Percentiles rank a stretch among this genome's conserved stretches.
These are phyloP conservation scores for Saturnispora kantuleensis DNA, from an alignment of 805 yeast species.

Conservation along the genomic window DNA sequence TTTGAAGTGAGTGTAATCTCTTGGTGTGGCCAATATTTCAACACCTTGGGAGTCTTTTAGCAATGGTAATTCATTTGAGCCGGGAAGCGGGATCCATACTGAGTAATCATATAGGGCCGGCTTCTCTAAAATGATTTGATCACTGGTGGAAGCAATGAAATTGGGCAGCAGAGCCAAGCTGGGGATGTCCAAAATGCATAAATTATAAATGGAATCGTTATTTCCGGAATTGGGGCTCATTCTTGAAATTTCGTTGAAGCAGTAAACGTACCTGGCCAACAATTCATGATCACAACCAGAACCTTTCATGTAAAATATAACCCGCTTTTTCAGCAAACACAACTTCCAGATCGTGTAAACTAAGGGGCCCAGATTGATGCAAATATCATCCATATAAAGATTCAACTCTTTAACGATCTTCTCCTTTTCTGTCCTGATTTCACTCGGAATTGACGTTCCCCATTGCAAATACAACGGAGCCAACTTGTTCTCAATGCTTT, in stretches of 20 bases:
- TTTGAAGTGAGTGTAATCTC: constrained; percentile 30
- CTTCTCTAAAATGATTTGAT: constrained; percentile 52
- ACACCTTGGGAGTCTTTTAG: constrained; percentile 11
- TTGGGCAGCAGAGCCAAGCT: constrained; percentile 27
- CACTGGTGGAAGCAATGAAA: constrained; percentile 56
- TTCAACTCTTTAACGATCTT: background rate
- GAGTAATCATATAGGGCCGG: constrained; percentile 39
- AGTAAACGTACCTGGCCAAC: constrained; percentile 43
- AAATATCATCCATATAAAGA: constrained; percentile 16
- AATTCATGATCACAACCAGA: constrained; percentile 4
- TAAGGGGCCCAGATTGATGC: constrained; percentile 53
- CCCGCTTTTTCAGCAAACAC: constrained; percentile 45
- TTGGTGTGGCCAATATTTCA: constrained; percentile 24
- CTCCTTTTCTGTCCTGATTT: background rate
- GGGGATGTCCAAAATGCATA: constrained; percentile 49
- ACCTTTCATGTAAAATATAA: constrained; percentile 30
- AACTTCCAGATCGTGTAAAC: constrained; percentile 56
- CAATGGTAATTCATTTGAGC: constrained; percentile 15
- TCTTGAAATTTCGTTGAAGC: constrained; percentile 48
- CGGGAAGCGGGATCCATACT: constrained; percentile 20
- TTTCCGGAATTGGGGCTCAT: constrained; percentile 15
- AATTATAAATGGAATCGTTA: constrained; percentile 46
- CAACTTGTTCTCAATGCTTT: constrained; percentile 14
- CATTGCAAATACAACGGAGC: background rate
- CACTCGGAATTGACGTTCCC: background rate